phyloP scores from a whole-genome alignment of 768 basidiomycete species.

The Podaxis mareebaensis region DNA sequence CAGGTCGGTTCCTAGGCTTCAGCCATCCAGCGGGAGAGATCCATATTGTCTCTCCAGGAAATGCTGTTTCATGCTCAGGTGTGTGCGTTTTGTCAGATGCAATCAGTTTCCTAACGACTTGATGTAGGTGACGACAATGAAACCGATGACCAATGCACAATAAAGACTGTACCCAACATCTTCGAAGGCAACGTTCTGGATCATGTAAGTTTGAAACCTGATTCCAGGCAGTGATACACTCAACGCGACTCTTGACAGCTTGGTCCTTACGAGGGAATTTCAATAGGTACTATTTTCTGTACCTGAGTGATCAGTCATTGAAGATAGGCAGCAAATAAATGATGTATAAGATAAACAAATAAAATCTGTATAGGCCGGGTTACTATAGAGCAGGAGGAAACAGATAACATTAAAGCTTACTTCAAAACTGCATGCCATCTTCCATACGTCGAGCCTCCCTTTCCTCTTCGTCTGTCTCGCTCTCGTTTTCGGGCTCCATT shows the following conservation, averaged over 20 bases:
- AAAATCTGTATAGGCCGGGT: not conserved
- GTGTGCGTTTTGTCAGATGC: constrained; percentile 5
- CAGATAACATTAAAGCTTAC: not conserved
- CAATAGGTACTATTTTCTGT: constrained; percentile 50
- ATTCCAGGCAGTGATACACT: not conserved
- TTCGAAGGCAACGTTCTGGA: constrained; percentile 48
- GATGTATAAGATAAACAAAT: not conserved
- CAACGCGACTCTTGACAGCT: constrained; percentile 27
- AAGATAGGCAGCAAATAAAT: not conserved
- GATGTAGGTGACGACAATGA: constrained; percentile 51
- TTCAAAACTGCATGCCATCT: constrained; percentile 16
- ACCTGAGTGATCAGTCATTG: constrained; percentile 12
- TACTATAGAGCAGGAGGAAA: not conserved
- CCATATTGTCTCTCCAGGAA: constrained; percentile 45
- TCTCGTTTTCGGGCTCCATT: constrained; percentile 40
- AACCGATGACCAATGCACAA: constrained; percentile 53
- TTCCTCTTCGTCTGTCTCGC: constrained; percentile 55
- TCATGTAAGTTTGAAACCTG: constrained; percentile 39
- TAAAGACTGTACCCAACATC: constrained; percentile 54
- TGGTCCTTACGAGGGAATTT: constrained; percentile 55
- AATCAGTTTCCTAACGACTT: not conserved
- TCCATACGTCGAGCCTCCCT: constrained; percentile 53
- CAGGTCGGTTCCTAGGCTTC: constrained; percentile 51
- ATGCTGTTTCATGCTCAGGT: constrained; percentile 40
- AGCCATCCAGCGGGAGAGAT: constrained; percentile 54